Conservation (phyloP, 192 early-diverging fungal species). For the Backusella circina region DNA sequence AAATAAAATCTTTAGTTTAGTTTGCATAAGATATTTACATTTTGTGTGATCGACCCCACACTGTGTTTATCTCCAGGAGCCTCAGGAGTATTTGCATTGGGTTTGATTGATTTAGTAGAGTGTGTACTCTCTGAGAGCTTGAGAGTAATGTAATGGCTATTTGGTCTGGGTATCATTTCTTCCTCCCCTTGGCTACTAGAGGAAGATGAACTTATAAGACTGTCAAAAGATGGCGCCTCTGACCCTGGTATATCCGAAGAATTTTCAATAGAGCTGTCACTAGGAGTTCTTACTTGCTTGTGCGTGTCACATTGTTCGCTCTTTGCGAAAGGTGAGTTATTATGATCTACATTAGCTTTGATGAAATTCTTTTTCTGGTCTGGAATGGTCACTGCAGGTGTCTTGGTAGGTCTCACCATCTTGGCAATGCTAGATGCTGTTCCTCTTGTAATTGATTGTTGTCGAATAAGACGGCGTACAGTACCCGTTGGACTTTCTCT, state of each 20-base stretch:
- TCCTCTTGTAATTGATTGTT: conserved; percentile 2
- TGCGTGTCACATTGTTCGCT: background rate
- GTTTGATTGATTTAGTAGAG: background rate
- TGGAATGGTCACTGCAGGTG: background rate
- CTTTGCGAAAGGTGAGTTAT: background rate
- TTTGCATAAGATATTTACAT: background rate
- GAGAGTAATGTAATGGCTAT: background rate
- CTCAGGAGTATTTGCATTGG: background rate
- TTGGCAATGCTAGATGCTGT: conserved; percentile 8
- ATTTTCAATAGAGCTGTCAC: conserved; percentile 3
- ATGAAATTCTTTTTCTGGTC: background rate
- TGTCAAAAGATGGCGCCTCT: background rate
- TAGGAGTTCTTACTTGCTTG: background rate
- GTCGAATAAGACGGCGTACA: background rate
- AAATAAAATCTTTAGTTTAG: conserved; percentile 1
- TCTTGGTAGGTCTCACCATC: background rate
- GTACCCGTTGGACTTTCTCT: background rate
- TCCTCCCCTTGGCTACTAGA: background rate
- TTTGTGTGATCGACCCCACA: background rate
- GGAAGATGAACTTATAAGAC: background rate
- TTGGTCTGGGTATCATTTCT: background rate
- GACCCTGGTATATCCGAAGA: background rate
- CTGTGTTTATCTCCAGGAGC: background rate
- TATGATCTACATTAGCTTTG: background rate
- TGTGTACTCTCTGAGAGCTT: background rate